Conservation (phyloP, 176 grass and related monocot genomes). For the Carex kokanica region DNA sequence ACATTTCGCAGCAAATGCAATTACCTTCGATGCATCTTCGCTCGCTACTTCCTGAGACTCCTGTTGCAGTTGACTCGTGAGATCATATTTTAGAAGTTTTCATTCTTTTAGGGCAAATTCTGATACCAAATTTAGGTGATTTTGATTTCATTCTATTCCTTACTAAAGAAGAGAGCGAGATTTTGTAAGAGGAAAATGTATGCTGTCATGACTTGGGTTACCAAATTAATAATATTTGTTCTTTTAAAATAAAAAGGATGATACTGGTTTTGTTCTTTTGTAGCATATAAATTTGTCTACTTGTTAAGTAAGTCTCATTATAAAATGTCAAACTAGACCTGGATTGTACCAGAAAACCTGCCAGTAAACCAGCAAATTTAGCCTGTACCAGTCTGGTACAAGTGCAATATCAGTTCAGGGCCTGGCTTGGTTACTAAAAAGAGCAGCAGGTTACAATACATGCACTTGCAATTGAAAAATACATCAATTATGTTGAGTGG, state of each 20-base stretch:
- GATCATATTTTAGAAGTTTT: not conserved
- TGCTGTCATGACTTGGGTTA: not conserved
- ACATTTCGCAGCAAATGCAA: not conserved
- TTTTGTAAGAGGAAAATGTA: not conserved
- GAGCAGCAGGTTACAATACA: too few species aligned
- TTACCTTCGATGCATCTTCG: conserved; percentile 13
- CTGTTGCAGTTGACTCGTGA: conserved; percentile 35
- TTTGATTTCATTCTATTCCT: not conserved
- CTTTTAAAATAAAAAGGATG: not conserved
- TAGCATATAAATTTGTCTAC: too few species aligned
- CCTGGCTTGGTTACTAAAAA: too few species aligned
- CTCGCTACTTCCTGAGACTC: not conserved
- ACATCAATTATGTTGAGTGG: too few species aligned
- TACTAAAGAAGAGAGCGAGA: not conserved
- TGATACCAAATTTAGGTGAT: not conserved
- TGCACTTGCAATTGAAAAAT: too few species aligned
- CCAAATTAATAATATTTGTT: conserved; percentile 4
- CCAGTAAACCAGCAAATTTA: not conserved
- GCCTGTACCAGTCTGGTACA: not conserved
- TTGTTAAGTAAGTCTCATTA: not conserved
- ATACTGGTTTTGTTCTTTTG: too few species aligned
- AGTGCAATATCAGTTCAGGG: not conserved
- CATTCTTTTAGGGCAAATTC: conserved; percentile 6
- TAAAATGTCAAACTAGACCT: not conserved
- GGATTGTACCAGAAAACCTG: not conserved